Percentiles rank a stretch among this genome's conserved stretches.
Conservation (phyloP, 352 stramenopile species). For the Globisporangium takayamanum region DNA sequence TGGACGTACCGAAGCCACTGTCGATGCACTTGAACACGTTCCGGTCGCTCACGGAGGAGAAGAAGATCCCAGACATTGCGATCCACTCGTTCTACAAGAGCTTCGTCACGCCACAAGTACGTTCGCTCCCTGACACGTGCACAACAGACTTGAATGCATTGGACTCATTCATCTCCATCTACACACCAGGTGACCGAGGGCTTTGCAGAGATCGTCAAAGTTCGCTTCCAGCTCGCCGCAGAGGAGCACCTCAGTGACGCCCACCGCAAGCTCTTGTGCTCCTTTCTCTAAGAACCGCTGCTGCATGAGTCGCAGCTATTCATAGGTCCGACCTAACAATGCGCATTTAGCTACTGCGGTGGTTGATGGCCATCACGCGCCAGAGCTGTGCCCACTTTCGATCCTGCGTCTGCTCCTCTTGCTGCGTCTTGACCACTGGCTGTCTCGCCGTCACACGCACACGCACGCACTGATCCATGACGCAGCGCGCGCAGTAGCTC, state of each 20-base stretch:
- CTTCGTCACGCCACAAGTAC: slow-evolving; percentile 36
- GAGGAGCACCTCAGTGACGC: slow-evolving; percentile 21
- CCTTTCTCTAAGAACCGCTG: slow-evolving; percentile 43
- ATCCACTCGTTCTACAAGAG: slow-evolving; percentile 89
- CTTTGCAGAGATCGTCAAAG: slow-evolving; percentile 62
- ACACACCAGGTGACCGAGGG: slow-evolving; percentile 52
- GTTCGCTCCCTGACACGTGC: not conserved
- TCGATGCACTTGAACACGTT: slow-evolving; percentile 85
- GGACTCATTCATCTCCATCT: not conserved
- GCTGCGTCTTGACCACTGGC: slow-evolving; percentile 3
- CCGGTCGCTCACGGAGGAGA: slow-evolving; percentile 56
- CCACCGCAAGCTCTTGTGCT: slow-evolving; percentile 37
- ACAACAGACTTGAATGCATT: not conserved
- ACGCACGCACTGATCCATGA: slow-evolving; percentile 4
- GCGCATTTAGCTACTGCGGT: not conserved
- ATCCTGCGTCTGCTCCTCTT: not conserved
- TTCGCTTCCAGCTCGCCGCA: slow-evolving; percentile 47
- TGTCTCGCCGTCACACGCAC: not conserved
- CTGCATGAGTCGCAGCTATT: no score
- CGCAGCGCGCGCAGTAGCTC: slow-evolving; percentile 2
- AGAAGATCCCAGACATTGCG: slow-evolving; percentile 79
- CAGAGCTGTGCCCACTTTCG: not conserved
- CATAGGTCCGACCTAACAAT: not conserved
- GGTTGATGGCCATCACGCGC: not conserved
- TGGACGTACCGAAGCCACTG: slow-evolving; percentile 73